A percentile compares a stretch with the other conserved stretches of the same genome.
Conservation (phyloP, 345 rosid genomes). For the Cardamine occulta region DNA sequence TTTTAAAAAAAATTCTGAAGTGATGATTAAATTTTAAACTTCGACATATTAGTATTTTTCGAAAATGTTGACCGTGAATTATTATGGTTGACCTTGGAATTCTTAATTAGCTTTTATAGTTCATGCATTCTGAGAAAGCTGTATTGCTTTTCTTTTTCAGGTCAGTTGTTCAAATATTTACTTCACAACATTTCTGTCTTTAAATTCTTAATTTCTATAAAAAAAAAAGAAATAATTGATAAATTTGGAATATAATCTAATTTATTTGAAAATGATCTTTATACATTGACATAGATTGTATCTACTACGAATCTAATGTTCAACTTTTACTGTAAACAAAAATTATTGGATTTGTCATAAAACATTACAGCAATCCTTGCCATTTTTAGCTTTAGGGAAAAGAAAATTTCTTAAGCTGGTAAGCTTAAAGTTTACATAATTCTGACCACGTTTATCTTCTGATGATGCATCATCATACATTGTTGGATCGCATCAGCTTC, state of each 20-base stretch:
- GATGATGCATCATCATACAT: conserved; percentile 5
- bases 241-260: background rate
- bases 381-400: background rate
- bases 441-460: background rate
- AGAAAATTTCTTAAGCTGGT: too few species aligned
- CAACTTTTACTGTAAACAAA: background rate
- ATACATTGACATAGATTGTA: too few species aligned
- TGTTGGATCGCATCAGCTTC: background rate
- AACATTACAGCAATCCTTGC: background rate
- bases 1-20: background rate
- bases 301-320: too few species aligned
- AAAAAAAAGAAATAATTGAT: background rate
- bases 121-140: conserved; percentile 18
- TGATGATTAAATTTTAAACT: conserved; percentile 7
- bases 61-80: conserved; percentile 26
- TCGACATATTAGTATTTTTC: background rate
- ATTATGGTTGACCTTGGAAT: conserved; percentile 25
- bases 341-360: background rate
- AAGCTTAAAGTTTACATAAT: background rate
- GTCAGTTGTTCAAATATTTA: conserved; percentile 27
- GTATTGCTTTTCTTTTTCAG: conserved; percentile 13
- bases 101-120: background rate
- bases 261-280: background rate
- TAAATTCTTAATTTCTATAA: too few species aligned
- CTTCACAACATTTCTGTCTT: background rate